Conservation (phyloP, 2,329 filamentous ascomycete genomes). For the Corinectria fuckeliana region DNA sequence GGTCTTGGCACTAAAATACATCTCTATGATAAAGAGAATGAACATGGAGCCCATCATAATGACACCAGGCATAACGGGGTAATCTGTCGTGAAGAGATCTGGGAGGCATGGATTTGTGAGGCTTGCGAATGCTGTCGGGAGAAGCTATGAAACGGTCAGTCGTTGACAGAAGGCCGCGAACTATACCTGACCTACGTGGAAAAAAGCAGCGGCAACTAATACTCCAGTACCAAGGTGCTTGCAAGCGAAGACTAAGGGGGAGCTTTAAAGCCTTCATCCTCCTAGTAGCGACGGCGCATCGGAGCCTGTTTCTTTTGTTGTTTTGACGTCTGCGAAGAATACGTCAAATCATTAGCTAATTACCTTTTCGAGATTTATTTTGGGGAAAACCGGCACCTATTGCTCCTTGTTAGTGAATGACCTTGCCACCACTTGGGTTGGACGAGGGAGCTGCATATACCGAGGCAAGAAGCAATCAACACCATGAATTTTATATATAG, state of each 20-base stretch:
- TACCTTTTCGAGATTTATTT: no score
- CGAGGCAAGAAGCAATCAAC: slow-evolving; percentile 35
- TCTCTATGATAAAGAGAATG: slow-evolving; percentile 66
- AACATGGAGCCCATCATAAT: slow-evolving; percentile 71
- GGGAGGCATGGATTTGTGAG: slow-evolving; percentile 62
- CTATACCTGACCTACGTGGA: slow-evolving; percentile 59
- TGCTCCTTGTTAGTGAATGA: not conserved
- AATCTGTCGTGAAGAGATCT: slow-evolving; percentile 63
- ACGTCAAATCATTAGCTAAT: no score
- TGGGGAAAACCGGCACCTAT: slow-evolving; percentile 58
- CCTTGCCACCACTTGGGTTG: not conserved
- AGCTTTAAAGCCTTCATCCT: slow-evolving; percentile 66
- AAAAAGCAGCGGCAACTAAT: slow-evolving; percentile 75
- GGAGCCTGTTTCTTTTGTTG: no score
- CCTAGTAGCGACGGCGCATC: slow-evolving; percentile 58
- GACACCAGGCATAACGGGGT: slow-evolving; percentile 67
- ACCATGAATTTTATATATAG: slow-evolving; percentile 31
- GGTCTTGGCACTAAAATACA: slow-evolving; percentile 65
- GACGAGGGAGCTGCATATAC: slow-evolving; percentile 18
- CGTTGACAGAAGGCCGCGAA: not conserved
- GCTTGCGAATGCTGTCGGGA: slow-evolving; percentile 65
- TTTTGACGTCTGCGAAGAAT: no score
- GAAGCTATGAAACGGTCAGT: slow-evolving; percentile 47
- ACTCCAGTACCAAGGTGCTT: slow-evolving; percentile 76
- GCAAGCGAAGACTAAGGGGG: slow-evolving; percentile 64